A percentile compares a stretch with the other conserved stretches of the same genome.
phyloP scores from a whole-genome alignment of 2,329 filamentous ascomycete species.

The Zymoseptoria brevis region DNA sequence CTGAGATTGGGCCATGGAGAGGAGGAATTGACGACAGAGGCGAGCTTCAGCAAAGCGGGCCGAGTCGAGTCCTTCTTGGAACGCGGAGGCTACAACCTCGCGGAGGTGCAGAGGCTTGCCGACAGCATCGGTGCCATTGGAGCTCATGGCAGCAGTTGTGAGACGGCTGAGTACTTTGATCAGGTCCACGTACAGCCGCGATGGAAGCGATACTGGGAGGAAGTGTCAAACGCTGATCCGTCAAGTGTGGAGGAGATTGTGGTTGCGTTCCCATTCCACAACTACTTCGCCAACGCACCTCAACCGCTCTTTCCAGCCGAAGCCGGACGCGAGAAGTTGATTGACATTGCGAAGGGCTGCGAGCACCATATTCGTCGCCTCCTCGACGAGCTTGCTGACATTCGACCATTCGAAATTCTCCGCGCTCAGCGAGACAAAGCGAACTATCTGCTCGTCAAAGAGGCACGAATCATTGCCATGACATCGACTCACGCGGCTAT shows the following conservation, averaged over 20 bases:
- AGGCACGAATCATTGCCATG: conserved; percentile 98
- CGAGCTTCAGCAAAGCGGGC: conserved; percentile 87
- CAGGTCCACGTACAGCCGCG: conserved; percentile 80
- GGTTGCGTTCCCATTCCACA: conserved; percentile 74
- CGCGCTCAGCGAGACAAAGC: conserved; percentile 83
- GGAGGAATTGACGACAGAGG: conserved; percentile 80
- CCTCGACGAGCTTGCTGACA: conserved; percentile 86
- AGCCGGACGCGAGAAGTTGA: conserved; percentile 54
- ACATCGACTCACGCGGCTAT: conserved; percentile 97
- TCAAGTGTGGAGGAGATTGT: conserved; percentile 50
- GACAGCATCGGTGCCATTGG: conserved; percentile 78
- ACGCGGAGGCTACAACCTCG: conserved; percentile 68
- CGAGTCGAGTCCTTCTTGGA: conserved; percentile 93
- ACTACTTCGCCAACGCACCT: conserved; percentile 79
- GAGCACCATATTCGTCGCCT: conserved; percentile 83
- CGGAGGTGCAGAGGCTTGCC: conserved; percentile 79
- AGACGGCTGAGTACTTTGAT: conserved; percentile 96
- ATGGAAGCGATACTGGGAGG: conserved; percentile 77
- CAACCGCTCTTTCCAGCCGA: conserved; percentile 71
- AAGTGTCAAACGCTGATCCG: conserved; percentile 46
- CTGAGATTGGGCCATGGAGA: conserved; percentile 90
- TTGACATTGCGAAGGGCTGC: conserved; percentile 77
- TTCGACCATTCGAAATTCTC: conserved; percentile 89
- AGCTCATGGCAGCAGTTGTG: conserved; percentile 91
- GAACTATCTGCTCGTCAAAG: conserved; percentile 89